A percentile compares a stretch with the other conserved stretches of the same genome.
Conservation (phyloP, 148 eudicot species). For the Selenicereus undatus region DNA sequence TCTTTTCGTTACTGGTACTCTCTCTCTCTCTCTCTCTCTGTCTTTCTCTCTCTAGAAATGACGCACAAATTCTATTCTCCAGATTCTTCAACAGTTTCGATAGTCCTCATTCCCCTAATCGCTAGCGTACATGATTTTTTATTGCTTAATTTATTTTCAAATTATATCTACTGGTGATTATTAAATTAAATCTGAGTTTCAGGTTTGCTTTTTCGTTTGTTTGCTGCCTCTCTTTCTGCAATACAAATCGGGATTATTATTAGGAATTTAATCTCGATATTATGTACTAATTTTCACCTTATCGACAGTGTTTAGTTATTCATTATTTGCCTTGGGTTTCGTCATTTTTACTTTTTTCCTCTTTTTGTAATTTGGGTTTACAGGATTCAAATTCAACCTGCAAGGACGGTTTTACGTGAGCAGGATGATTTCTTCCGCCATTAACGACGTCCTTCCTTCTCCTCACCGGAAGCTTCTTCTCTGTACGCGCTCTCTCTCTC, state of each 20-base stretch:
- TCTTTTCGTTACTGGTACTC: constrained; percentile 30
- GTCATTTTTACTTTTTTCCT: not conserved
- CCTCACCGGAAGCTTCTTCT: constrained; percentile 53
- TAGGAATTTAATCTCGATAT: not conserved
- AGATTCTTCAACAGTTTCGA: not conserved
- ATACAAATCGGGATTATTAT: not conserved
- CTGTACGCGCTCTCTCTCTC: constrained; percentile 32
- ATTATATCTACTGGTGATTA: not conserved
- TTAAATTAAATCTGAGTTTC: not conserved
- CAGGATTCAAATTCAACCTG: not conserved
- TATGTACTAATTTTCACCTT: not conserved
- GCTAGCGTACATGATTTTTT: not conserved
- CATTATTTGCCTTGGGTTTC: not conserved
- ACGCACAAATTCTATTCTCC: not conserved
- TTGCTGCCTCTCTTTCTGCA: constrained; percentile 7
- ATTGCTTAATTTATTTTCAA: not conserved
- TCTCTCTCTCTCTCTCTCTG: not conserved
- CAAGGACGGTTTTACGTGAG: constrained; percentile 13
- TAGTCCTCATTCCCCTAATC: not conserved
- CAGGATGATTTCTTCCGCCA: constrained; percentile 22
- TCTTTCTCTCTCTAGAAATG: not conserved
- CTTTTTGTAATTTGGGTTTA: not conserved
- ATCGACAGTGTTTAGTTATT: not conserved
- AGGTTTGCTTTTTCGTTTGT: constrained; percentile 10
- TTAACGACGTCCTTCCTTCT: constrained; percentile 22